A percentile compares a stretch with the other conserved stretches of the same genome.
phyloP scores from a whole-genome alignment of 192 early-diverging fungal species.

The Umbelopsis ramanniana region DNA sequence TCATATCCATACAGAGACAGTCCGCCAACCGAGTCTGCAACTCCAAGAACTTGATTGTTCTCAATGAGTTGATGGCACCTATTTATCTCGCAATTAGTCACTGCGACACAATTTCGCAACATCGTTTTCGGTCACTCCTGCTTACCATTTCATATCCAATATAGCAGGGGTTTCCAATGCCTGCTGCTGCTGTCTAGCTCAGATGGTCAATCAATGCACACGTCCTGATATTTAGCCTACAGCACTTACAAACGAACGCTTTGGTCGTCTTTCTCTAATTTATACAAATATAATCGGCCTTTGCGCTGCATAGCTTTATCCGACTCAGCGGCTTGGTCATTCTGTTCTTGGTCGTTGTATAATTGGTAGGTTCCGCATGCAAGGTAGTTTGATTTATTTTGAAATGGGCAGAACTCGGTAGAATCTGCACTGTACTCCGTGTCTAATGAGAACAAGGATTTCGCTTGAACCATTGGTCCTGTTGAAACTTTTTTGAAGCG shows the following conservation, averaged over 20 bases:
- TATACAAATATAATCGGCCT: conserved; percentile 71
- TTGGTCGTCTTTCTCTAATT: conserved; percentile 37
- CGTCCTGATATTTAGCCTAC: neutral
- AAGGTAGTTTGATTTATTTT: conserved; percentile 47
- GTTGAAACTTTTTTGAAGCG: too few species aligned
- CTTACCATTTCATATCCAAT: conserved; percentile 82
- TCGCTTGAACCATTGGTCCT: conserved; percentile 10
- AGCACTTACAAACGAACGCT: conserved; percentile 41
- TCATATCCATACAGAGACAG: conserved; percentile 56
- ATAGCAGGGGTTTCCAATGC: conserved; percentile 65
- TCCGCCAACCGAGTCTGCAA: conserved; percentile 64
- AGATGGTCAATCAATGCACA: neutral
- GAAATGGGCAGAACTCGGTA: conserved; percentile 71
- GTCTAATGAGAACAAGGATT: conserved; percentile 59
- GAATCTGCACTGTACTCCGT: conserved; percentile 74
- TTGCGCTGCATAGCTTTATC: conserved; percentile 55
- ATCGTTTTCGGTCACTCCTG: neutral
- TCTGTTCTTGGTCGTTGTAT: conserved; percentile 42
- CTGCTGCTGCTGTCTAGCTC: conserved; percentile 47
- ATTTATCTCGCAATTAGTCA: neutral
- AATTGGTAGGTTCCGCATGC: conserved; percentile 79
- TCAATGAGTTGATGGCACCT: conserved; percentile 60
- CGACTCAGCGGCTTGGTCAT: conserved; percentile 24
- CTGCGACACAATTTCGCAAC: neutral
- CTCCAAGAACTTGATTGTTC: conserved; percentile 56